These are phyloP conservation scores for Fusarium buharicum DNA, from an alignment of 2,329 filamentous ascomycete genomes.

Conservation along the genomic window DNA sequence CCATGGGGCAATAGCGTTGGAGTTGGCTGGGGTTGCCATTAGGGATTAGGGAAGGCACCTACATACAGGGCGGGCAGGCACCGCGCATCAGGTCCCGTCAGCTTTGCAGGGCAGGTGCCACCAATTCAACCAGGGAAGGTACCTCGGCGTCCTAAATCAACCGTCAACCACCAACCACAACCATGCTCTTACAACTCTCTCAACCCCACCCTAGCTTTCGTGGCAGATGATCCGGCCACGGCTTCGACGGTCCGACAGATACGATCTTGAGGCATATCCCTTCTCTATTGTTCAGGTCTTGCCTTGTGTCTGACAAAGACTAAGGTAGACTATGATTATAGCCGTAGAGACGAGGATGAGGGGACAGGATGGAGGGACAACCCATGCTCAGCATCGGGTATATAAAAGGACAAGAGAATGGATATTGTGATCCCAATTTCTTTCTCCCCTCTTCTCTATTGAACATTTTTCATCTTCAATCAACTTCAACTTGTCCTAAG, in stretches of 20 bases:
- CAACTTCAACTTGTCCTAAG: slow-evolving; percentile 3
- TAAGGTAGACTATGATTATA: slow-evolving; percentile 20
- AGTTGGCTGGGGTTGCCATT: slow-evolving; percentile 23
- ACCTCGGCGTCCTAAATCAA: slow-evolving; percentile 20
- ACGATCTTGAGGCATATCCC: slow-evolving; percentile 29
- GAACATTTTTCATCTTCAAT: slow-evolving; percentile 3
- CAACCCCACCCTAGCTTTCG: slow-evolving; percentile 37
- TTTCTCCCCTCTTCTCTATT: slow-evolving; percentile 9
- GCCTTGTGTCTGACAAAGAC: slow-evolving; percentile 22
- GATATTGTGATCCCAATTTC: slow-evolving; percentile 28
- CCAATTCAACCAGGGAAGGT: slow-evolving; percentile 35
- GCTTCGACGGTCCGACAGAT: slow-evolving; percentile 62
- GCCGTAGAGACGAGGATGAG: slow-evolving; percentile 10
- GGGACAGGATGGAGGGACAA: slow-evolving; percentile 22
- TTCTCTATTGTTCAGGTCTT: slow-evolving; percentile 12
- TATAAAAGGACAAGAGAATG: slow-evolving; percentile 37
- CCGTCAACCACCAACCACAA: slow-evolving; percentile 20
- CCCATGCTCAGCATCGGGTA: slow-evolving; percentile 36
- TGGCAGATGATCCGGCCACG: slow-evolving; percentile 53
- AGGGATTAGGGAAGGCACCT: slow-evolving; percentile 6
- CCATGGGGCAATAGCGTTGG: slow-evolving; percentile 23
- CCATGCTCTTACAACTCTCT: slow-evolving; percentile 24
- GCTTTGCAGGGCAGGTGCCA: slow-evolving; percentile 24
- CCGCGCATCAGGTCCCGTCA: neutral
- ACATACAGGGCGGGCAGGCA: slow-evolving; percentile 8